Evolutionary conservation across 306 rosid genomes (phyloP).

Genomic region (Trifolium fragiferum): DNA sequence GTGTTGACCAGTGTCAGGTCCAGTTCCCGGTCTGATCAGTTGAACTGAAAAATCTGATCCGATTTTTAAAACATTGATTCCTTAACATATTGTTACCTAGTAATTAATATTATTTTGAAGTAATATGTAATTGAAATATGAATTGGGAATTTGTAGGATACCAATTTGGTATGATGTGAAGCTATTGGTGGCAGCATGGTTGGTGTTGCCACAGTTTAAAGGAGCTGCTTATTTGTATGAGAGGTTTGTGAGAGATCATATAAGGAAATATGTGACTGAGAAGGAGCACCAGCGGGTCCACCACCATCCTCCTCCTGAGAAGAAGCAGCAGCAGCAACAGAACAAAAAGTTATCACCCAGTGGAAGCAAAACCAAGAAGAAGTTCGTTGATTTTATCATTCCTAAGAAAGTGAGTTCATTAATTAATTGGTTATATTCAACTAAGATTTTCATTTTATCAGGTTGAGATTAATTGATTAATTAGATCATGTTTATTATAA

Average conservation of each 20-base stretch:
- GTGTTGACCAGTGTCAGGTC: too few relatives aligned
- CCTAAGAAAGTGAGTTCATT: constrained; percentile 63
- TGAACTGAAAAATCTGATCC: too few relatives aligned
- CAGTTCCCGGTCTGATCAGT: too few relatives aligned
- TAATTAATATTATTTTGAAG: too few relatives aligned
- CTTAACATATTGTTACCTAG: too few relatives aligned
- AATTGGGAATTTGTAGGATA: constrained; percentile 54
- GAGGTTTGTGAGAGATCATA: constrained; percentile 67
- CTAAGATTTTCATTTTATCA: not conserved
- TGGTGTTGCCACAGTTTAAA: constrained; percentile 85
- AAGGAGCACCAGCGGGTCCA: constrained; percentile 26
- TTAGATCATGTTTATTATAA: not conserved
- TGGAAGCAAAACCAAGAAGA: constrained; percentile 54
- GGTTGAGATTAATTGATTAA: not conserved
- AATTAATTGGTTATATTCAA: not conserved
- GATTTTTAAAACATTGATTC: too few relatives aligned
- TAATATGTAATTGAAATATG: not conserved
- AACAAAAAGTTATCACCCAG: constrained; percentile 38
- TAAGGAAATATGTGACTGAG: constrained; percentile 49
- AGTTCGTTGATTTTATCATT: constrained; percentile 57
- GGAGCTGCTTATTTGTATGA: constrained; percentile 92
- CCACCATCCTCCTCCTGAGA: not conserved
- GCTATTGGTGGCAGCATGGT: constrained; percentile 80
- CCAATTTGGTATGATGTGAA: constrained; percentile 92
- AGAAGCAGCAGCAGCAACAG: not conserved